Evolutionary conservation across 2,329 filamentous ascomycete genomes (phyloP), one percentile per base, ranked within the genome.

Genomic region (Aspergillus proliferans): DNA sequence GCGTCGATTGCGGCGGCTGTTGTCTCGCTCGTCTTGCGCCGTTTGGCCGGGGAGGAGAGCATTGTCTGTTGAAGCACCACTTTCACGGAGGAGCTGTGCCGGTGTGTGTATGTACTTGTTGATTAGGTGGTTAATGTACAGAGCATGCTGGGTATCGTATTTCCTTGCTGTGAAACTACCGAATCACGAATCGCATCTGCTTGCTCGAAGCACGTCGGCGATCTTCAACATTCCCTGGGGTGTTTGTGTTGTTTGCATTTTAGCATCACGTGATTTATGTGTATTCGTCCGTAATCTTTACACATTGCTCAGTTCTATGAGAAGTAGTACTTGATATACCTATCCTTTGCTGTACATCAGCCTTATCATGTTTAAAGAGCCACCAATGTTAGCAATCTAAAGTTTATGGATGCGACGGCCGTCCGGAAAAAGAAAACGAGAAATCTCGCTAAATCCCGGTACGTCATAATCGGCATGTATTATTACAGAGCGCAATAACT

Each of bases 11-110:
- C 60, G 44, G 75, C 60, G 6, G 73, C 73, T 21, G 72, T 74
- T 19, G 73, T 75, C 15, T 81, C 78, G 52, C 82, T 84, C 19
- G 76, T 82, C 62, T 82, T 83, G 60, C 82, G 79, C 62, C 82
- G 75, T 67, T 87, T 87, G 4, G 80, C 72, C 43, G 82, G 79
- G 22, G 82, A 81, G 48, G 76, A 71, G 34, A 49, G 48, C 52
- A 47, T 50, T 38, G 50, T 14, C 19, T 10, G 18, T 21, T 24
- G 6, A 4, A 21, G 15, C 36, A 28, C 38, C n/a, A 38, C 21
- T 21, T 30, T 30, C 10, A 26, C 24, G 9, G 26, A 9, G 26
- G 26, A 30, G 26, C 10, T 30, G 26, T 30, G 4, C 26, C 26
- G 2, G 26, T 10, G 26, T 30, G 9, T 30, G 26, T 36, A 18